These are phyloP conservation scores for Phaeodactylum tricornutum DNA, from an alignment of 108 stramenopile genomes.

Conservation along the genomic window DNA sequence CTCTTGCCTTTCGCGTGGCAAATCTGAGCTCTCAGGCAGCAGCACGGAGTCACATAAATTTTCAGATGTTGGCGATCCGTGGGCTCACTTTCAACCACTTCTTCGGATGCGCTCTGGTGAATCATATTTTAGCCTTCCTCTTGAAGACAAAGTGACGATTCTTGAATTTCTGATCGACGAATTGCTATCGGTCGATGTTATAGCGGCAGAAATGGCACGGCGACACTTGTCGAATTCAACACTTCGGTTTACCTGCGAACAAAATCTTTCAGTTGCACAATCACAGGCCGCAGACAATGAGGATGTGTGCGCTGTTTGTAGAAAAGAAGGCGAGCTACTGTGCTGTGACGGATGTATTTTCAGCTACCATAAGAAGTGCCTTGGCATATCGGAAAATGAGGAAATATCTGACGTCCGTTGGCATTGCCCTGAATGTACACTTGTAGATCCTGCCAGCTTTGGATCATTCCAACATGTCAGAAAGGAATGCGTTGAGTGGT, in stretches of 20 bases:
- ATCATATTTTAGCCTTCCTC: conserved; percentile 54
- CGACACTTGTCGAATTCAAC: conserved; percentile 18
- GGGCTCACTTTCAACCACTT: conserved; percentile 51
- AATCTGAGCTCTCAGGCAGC: too few relatives aligned
- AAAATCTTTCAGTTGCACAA: conserved; percentile 28
- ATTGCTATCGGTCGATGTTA: conserved; percentile 38
- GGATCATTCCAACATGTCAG: conserved; percentile 40
- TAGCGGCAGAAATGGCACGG: conserved; percentile 38
- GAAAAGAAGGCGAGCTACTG: conserved; percentile 64
- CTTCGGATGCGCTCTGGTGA: conserved; percentile 37
- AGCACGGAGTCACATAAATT: too few relatives aligned
- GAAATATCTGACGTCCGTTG: conserved; percentile 62
- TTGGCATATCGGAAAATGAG: conserved; percentile 24
- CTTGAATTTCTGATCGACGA: conserved; percentile 78
- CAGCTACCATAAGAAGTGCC: conserved; percentile 57
- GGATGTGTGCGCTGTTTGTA: conserved; percentile 65
- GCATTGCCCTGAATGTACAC: conserved; percentile 69
- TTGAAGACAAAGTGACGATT: conserved; percentile 49
- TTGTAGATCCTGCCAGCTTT: conserved; percentile 46
- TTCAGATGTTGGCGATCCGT: too few relatives aligned
- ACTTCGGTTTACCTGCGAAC: conserved; percentile 23
- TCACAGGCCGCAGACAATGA: conserved; percentile 47
- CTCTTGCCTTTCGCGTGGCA: too few relatives aligned
- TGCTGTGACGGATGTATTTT: conserved; percentile 75
- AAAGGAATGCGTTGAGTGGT: conserved; percentile 67